These are phyloP conservation scores for Cicer yamashitae DNA, from an alignment of 306 rosid genomes.

Conservation along the genomic window DNA sequence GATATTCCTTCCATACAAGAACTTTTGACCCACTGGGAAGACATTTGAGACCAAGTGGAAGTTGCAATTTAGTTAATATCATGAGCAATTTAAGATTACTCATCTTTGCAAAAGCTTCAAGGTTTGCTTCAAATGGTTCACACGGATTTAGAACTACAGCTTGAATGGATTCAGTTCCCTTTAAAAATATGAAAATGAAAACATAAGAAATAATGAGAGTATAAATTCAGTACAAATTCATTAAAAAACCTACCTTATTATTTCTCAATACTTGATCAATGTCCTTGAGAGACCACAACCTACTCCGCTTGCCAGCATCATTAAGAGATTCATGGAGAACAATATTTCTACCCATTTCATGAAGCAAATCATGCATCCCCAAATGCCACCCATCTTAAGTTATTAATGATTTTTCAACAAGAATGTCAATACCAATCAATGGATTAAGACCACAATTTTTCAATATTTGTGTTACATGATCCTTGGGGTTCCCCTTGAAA, in stretches of 20 bases:
- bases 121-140: slow-evolving; percentile 17
- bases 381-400: slow-evolving; percentile 16
- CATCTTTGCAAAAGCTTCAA: slow-evolving; percentile 45
- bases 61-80: slow-evolving; percentile 33
- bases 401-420: slow-evolving; percentile 45
- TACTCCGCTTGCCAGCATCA: slow-evolving; percentile 41
- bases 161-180: slow-evolving; percentile 26
- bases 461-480: slow-evolving; percentile 37
- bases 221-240: background rate
- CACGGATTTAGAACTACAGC: slow-evolving; percentile 7
- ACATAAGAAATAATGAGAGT: background rate
- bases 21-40: slow-evolving; percentile 41
- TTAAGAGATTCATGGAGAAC: slow-evolving; percentile 44
- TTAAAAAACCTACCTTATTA: slow-evolving; percentile 19
- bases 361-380: slow-evolving; percentile 45
- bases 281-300: slow-evolving; percentile 48
- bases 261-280: slow-evolving; percentile 37
- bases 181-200: background rate
- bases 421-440: slow-evolving; percentile 23
- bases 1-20: slow-evolving; percentile 40
- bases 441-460: slow-evolving; percentile 33
- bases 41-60: slow-evolving; percentile 34
- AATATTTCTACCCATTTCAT: slow-evolving; percentile 44
- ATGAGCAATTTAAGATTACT: slow-evolving; percentile 35
- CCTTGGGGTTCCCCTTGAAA: slow-evolving; percentile 37